Evolutionary conservation across 805 yeast species (phyloP), one percentile per base, ranked within the genome.

Genomic region (Yueomyces sp.): DNA sequence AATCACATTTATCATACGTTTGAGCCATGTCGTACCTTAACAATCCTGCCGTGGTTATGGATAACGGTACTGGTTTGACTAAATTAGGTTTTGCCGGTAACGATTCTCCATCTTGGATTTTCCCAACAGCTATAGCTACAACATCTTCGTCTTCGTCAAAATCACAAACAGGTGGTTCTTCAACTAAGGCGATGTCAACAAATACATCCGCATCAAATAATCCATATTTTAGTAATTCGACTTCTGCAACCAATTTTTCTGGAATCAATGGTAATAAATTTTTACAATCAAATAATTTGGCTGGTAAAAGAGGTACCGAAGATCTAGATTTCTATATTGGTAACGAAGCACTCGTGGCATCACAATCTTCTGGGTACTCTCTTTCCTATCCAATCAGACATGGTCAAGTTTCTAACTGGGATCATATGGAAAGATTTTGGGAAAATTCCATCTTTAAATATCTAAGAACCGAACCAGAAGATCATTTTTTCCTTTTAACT

Each of bases 391-490:
- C 98, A 26, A 87, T 92, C 48, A 82, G 87, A 64, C 98, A 92
- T 60, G 98, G 98, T 28, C 98, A 92, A 69, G 83, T 92, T 49
- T 98, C 92, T 64, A 86, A 92, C 64, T 92, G 98, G 98, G 98
- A 92, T 67, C 96, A 92, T 60, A 92, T 92, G 98, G 98, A 92
- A 65, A 75, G 98, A 61, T 90, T 87, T 65, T 92, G 98, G 98
- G 97, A 92, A 60, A 84, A 85, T 57, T 85, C 95, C 40, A 88
- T 92, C 57, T 92, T 92, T 71, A 90, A 92, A 67, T 92, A 92
- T 62, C 74, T 92, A 54, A 79, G 96, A 63, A 86, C 97, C 62
- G 98, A 92, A 66, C 99, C 99, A 12, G 99, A 92, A 64, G 99
- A 92, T 65, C 99, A 92, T 60, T 87, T 85, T 60, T 92, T 92